Percentiles rank a stretch among this genome's conserved stretches.
phyloP scores from a whole-genome alignment of 441 rosid species.

The Euphorbia corollata region DNA sequence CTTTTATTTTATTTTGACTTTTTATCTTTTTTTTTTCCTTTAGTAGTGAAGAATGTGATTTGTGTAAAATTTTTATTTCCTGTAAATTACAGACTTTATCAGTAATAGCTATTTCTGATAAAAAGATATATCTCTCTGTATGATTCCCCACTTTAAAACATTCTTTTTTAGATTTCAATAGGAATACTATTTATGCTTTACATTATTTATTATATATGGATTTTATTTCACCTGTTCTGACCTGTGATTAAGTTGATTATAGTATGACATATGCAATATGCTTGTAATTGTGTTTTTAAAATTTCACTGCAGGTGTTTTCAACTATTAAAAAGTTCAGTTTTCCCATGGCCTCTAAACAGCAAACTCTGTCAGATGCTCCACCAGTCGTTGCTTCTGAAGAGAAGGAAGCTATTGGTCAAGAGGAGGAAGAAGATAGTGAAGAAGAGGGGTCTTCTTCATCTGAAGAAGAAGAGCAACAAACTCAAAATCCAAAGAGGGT shows the following conservation, averaged over 20 bases:
- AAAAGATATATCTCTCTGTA: too few species aligned
- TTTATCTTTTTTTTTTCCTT: too few species aligned
- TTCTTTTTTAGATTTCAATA: too few species aligned
- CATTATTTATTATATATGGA: neutral
- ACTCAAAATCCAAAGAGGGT: constrained; percentile 27
- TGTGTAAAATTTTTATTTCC: too few species aligned
- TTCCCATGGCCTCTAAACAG: constrained; percentile 22
- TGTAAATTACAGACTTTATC: too few species aligned
- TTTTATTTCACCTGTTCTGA: neutral
- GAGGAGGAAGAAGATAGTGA: constrained; percentile 15
- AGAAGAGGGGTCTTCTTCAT: constrained; percentile 6
- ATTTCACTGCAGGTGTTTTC: too few species aligned
- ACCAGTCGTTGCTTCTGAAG: constrained; percentile 40
- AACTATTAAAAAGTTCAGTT: too few species aligned
- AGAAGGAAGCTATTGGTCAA: constrained; percentile 26
- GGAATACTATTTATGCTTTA: neutral
- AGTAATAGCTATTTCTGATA: too few species aligned
- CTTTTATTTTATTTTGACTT: too few species aligned
- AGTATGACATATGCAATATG: neutral
- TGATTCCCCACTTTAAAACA: too few species aligned
- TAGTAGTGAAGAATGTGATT: too few species aligned
- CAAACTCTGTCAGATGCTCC: constrained; percentile 30
- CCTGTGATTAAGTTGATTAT: neutral
- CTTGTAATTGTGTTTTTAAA: neutral
- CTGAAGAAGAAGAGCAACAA: constrained; percentile 1